Evolutionary conservation across 2,329 filamentous ascomycete species (phyloP), one percentile per base, ranked within the genome.

Genomic region (Didymella glomerata): DNA sequence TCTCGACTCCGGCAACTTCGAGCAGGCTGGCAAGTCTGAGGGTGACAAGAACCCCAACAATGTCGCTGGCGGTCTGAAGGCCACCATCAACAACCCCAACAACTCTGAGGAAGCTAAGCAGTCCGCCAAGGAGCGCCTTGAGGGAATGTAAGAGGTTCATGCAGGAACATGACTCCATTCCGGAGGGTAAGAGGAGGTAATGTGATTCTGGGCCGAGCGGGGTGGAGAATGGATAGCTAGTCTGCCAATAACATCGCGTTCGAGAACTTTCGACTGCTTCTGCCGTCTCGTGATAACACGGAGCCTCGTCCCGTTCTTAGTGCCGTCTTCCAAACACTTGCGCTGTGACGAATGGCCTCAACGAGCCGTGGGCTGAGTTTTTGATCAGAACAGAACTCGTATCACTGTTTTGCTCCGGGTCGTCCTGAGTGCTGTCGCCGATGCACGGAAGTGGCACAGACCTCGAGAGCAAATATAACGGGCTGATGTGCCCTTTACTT

Each of bases 21-120:
- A 73, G 11, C 49, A 42, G 34, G 53, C 60, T 20, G 64, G 53
- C 30, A 62, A 50, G 22, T 42, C 25, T 41, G 34, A 54, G 51
- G 18, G 71, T 74, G 51, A 79, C 48, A 86, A 86, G 78, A 85
- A 86, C 68, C 80, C 82, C n/a, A 77, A 77, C 65, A 85, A 86
- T 51, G 83, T 86, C 80, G 57, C 66, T 14, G 62, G 64, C 20
- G 65, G 68, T 25, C 60, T 70, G 24, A 73, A 77, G 52, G 78
- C 68, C 7, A 81, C 84, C 16, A 60, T 85, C 30, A 84, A 84
- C 50, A 87, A 87, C 69, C 83, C 84, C n/a, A 82, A 84, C 3
- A 81, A 83, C 4, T 84, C 83, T 0, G 80, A 84, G 0, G 84
- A 85, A 72, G 83, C 84, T 4, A 87, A 87, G 78, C 63, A 84